phyloP scores from a whole-genome alignment of 331 rosid genomes.

The Prunus yedoensis region DNA sequence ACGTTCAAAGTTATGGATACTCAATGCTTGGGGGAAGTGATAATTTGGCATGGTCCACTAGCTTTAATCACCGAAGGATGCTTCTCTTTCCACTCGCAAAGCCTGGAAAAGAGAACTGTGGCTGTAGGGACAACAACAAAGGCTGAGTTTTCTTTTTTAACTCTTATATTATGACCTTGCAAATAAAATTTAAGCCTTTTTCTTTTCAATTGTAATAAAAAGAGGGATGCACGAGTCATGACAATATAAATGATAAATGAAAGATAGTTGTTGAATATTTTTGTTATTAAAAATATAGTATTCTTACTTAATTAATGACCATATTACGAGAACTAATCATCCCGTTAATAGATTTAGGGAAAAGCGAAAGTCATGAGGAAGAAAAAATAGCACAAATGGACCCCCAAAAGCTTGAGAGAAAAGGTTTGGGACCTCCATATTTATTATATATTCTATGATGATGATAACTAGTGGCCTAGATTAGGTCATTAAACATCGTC shows the following conservation, averaged over 20 bases:
- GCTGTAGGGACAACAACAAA: not conserved
- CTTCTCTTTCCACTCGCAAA: slow-evolving; percentile 14
- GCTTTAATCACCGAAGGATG: slow-evolving; percentile 18
- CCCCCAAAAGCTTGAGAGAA: not conserved
- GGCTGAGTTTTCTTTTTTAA: slow-evolving; percentile 23
- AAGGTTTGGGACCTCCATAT: not conserved
- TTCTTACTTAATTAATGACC: not conserved
- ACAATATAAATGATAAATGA: no score
- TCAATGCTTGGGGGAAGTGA: slow-evolving; percentile 7
- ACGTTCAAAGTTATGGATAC: slow-evolving; percentile 20
- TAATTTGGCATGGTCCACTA: slow-evolving; percentile 40
- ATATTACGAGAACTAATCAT: not conserved
- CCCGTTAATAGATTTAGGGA: not conserved
- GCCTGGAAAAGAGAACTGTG: slow-evolving; percentile 9
- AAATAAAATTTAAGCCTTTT: not conserved
- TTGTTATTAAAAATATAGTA: not conserved
- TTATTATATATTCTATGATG: not conserved
- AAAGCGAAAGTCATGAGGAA: not conserved
- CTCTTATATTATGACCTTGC: slow-evolving; percentile 5
- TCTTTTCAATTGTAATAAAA: not conserved
- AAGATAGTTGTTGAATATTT: no score
- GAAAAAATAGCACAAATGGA: not conserved
- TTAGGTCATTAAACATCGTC: not conserved
- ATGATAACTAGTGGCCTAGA: not conserved
- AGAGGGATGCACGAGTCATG: not conserved